phyloP scores from a whole-genome alignment of 805 yeast species.

The Wickerhamomyces rabaulensis region DNA sequence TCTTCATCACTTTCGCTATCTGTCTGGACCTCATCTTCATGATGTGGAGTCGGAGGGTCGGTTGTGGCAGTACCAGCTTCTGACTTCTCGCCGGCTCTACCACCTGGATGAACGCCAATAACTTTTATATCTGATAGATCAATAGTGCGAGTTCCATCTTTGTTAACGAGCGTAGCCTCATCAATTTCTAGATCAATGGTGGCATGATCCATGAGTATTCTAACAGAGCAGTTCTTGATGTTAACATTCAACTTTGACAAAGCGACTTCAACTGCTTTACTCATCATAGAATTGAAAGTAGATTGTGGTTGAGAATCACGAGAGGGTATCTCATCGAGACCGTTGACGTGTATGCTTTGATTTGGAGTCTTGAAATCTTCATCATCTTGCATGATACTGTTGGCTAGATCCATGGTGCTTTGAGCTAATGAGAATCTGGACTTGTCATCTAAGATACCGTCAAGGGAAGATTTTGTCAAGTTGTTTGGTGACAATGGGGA shows the following conservation, averaged over 20 bases:
- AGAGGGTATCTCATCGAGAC: conserved; percentile 12
- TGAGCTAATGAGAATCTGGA: conserved; percentile 53
- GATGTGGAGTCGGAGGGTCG: conserved; percentile 5
- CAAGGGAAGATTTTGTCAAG: conserved; percentile 10
- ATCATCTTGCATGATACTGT: conserved; percentile 32
- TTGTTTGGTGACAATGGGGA: not conserved
- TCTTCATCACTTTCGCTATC: conserved; percentile 28
- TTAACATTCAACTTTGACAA: conserved; percentile 52
- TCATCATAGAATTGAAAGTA: conserved; percentile 51
- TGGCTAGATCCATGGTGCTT: conserved; percentile 72
- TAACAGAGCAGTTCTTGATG: conserved; percentile 41
- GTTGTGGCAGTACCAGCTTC: conserved; percentile 14
- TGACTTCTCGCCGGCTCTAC: conserved; percentile 18
- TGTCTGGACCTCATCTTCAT: conserved; percentile 25
- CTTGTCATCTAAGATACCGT: conserved; percentile 19
- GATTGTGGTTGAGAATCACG: conserved; percentile 20
- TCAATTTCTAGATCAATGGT: conserved; percentile 31
- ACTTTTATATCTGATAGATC: conserved; percentile 35
- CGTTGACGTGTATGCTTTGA: conserved; percentile 16
- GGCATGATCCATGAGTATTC: conserved; percentile 42
- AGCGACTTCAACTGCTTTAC: conserved; percentile 63
- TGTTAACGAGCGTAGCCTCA: conserved; percentile 30
- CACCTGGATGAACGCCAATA: conserved; percentile 35
- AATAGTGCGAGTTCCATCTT: conserved; percentile 42
- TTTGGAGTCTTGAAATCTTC: conserved; percentile 8